Conservation (phyloP, 257 asterid species). For the Plantago elongata region DNA sequence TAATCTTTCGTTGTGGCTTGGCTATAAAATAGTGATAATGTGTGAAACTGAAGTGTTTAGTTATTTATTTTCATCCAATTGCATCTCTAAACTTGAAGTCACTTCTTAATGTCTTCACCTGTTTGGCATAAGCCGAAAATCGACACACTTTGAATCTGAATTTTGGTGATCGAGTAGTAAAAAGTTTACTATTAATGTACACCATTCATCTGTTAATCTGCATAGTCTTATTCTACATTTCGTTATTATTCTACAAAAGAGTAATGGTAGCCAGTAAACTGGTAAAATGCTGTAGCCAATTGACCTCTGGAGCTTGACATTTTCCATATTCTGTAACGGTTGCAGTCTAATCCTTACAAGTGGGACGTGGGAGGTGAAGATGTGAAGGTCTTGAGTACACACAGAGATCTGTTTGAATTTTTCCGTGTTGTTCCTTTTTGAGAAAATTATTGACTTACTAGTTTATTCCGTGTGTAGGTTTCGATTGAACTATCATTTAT, state of each 20-base stretch:
- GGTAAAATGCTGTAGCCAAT: neutral
- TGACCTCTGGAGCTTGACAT: neutral
- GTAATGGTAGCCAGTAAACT: neutral
- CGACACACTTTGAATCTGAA: too few species aligned
- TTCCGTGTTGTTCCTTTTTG: neutral
- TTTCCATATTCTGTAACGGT: conserved; percentile 21
- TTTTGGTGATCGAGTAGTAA: too few species aligned
- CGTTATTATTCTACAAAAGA: too few species aligned
- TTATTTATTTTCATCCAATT: too few species aligned
- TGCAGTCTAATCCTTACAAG: conserved; percentile 58
- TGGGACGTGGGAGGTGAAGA: conserved; percentile 76
- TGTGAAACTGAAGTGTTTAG: too few species aligned
- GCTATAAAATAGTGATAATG: too few species aligned
- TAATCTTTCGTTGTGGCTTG: too few species aligned
- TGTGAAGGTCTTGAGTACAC: conserved; percentile 53
- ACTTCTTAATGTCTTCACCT: too few species aligned
- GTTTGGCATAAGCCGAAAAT: too few species aligned
- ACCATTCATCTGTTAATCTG: too few species aligned
- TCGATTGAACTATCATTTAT: conserved; percentile 73
- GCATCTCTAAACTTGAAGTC: too few species aligned
- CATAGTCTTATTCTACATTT: neutral
- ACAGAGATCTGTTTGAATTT: conserved; percentile 1
- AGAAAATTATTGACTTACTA: conserved; percentile 11
- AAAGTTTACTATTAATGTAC: too few species aligned
- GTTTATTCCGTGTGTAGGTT: conserved; percentile 37